phyloP scores from a whole-genome alignment of 371 early-diverging fungal genomes.

The Capillidium heterosporum region DNA sequence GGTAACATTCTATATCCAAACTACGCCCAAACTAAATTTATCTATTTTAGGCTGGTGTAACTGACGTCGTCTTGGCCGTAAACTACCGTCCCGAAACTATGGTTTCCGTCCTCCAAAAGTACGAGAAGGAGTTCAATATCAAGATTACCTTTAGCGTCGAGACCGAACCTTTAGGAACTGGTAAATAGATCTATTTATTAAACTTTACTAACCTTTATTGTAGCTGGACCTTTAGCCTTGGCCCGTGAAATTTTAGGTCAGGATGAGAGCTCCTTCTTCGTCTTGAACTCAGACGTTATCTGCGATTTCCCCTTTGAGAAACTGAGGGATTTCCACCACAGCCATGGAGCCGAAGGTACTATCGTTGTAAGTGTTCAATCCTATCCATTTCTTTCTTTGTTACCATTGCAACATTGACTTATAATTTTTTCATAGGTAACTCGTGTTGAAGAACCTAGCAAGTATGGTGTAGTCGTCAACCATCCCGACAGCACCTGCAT shows the following conservation, averaged over 20 bases:
- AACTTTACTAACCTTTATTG: not conserved
- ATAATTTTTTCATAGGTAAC: slow-evolving; percentile 29
- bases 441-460: slow-evolving; percentile 93
- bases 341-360: slow-evolving; percentile 84
- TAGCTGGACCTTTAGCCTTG: slow-evolving; percentile 87
- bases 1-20: slow-evolving; percentile 23
- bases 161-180: slow-evolving; percentile 90
- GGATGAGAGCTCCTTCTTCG: slow-evolving; percentile 91
- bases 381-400: too few relatives aligned
- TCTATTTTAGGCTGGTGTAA: slow-evolving; percentile 71
- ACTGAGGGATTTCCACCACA: slow-evolving; percentile 66
- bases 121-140: slow-evolving; percentile 71
- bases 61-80: slow-evolving; percentile 95
- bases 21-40: not conserved
- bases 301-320: slow-evolving; percentile 93
- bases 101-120: slow-evolving; percentile 67
- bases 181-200: slow-evolving; percentile 9
- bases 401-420: not conserved
- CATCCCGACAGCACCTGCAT: slow-evolving; percentile 43
- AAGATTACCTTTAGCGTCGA: slow-evolving; percentile 95
- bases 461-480: slow-evolving; percentile 93
- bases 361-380: slow-evolving; percentile 53
- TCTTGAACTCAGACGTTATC: slow-evolving; percentile 97
- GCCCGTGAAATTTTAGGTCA: slow-evolving; percentile 79
- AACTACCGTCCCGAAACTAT: slow-evolving; percentile 96